Base-by-base conservation (phyloP, 148 eudicot genomes). In the Hydrangea macrophylla region DNA sequence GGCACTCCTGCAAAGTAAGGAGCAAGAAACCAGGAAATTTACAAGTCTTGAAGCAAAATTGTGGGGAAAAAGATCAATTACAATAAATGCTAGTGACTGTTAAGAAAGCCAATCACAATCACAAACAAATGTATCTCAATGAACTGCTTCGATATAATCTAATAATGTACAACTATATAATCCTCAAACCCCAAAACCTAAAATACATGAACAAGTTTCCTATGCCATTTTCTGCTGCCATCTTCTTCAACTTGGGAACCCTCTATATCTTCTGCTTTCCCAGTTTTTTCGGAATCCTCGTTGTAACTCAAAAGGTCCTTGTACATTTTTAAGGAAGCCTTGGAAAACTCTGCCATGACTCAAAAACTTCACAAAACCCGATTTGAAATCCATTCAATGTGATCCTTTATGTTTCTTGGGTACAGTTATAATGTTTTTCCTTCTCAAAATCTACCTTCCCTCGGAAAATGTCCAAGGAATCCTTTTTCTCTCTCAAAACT, bases 361-460 rank as follows among this genome's bases (percentile, higher is more conserved):
- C 93, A 28, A 94, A 94, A 55, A 87, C 83, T 73, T 73, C 77
- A 58, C 82, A 77, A 65, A 94, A 89, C 25, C 96, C 96, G 1
- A 92, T 84, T 69, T 94, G 97, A 39, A 94, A 89, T 68, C 99
- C 97, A 33, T 87, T 87, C 53, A 94, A 50, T 8, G 96, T 91
- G 39, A 76, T 82, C 74, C 90, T 75, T 57, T 87, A 88, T 37
- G 99, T 91, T 77, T 82, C 88, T 63, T 91, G 87, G 88, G 91
- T 75, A 75, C 70, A 83, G 50, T 75, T 83, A 36, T 81, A 85
- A 73, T 94, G 97, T 67, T 84, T 89, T 70, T 89, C 94, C 88
- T 84, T 91, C 83, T 94, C 99, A 1, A 79, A 32, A 18, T 87
- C 99, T 20, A 94, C 80, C 72, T 83, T 83, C 62, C 64, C 75